Evolutionary conservation across 2,329 filamentous ascomycete species (phyloP), one percentile per base, ranked within the genome.

Genomic region (Drechmeria coniospora): DNA sequence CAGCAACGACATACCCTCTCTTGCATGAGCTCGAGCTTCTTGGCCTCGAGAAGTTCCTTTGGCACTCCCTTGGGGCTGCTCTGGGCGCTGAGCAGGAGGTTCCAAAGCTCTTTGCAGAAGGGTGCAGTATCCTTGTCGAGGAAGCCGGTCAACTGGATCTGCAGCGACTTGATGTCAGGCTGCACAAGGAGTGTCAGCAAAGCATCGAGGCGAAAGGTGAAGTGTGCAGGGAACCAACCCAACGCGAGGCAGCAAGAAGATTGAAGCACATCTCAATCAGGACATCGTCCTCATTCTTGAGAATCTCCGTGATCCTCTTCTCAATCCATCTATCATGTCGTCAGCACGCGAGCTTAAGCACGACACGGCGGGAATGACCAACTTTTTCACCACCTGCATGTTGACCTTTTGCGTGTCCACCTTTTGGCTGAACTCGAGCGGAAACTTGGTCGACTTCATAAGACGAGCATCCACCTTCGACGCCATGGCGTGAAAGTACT

Each of bases 351-450:
- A 45, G 38, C 32, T 30, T 23, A 21, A 9, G 8, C 22, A 21
- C 16, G 25, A 8, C 23, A 15, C 14, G 24, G 17, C 12, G 23
- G 20, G 10, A 25, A 26, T 13, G 21, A 32, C 75, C 47, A 50
- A 92, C 81, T 90, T 92, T 67, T 94, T 94, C 74, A 98, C 92
- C 31, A 98, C 81, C 53, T 92, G 83, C 27, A 93, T 65, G 50
- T 98, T 94, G 54, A 98, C 84, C 61, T 95, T 95, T 42, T 76
- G 73, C 72, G 92, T 93, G 61, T 98, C 86, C 38, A 98, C 90
- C 61, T 94, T 94, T 50, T 81, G 75, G 49, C 71, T 87, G 59
- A 95, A 98, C 48, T 94, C 84, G 6, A 77, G 68, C 25, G 90
- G 90, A 38, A 94, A 95, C 49, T 92, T 94, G 31, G 86, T 95